Percentiles rank a stretch among this genome's conserved stretches.
Evolutionary conservation across 805 yeast genomes (phyloP).

Genomic region (Metschnikowia santaceciliae): DNA sequence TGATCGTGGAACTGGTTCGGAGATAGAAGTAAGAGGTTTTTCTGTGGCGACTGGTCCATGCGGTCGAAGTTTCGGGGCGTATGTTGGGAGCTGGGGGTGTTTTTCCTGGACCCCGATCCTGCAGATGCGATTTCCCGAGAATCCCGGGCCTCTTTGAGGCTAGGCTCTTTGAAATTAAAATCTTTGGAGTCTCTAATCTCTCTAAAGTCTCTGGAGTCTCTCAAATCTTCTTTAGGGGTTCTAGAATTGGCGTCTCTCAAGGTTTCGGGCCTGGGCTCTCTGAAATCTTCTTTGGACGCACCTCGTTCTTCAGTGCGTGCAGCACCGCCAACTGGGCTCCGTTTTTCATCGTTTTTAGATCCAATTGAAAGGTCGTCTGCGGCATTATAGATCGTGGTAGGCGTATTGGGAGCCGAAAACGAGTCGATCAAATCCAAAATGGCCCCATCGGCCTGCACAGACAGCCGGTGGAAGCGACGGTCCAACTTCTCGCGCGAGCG

Average conservation of each 20-base stretch:
- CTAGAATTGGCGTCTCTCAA: too few species aligned
- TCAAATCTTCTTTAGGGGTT: too few species aligned
- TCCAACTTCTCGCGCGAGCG: slow-evolving; percentile 14
- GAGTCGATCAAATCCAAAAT: slow-evolving; percentile 21
- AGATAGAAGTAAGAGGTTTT: slow-evolving; percentile 35
- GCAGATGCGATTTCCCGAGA: too few species aligned
- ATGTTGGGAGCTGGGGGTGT: background rate
- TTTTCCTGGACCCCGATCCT: too few species aligned
- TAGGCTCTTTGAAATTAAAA: too few species aligned
- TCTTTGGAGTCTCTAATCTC: too few species aligned
- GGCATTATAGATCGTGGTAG: slow-evolving; percentile 12
- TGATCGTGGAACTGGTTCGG: slow-evolving; percentile 37
- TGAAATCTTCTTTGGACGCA: background rate
- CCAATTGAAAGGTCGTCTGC: slow-evolving; percentile 1
- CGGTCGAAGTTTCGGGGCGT: background rate
- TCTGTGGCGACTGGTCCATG: slow-evolving; percentile 15
- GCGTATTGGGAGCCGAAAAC: slow-evolving; percentile 18
- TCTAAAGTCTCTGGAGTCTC: too few species aligned
- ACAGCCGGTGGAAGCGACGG: slow-evolving; percentile 11
- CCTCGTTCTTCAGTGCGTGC: too few species aligned
- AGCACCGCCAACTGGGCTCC: too few species aligned
- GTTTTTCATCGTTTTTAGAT: background rate
- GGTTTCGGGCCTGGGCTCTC: background rate
- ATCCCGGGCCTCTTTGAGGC: too few species aligned
- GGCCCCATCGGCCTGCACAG: slow-evolving; percentile 15